Evolutionary conservation across 495 filamentous ascomycete genomes (phyloP).

Genomic region (Durotheca rogersii): DNA sequence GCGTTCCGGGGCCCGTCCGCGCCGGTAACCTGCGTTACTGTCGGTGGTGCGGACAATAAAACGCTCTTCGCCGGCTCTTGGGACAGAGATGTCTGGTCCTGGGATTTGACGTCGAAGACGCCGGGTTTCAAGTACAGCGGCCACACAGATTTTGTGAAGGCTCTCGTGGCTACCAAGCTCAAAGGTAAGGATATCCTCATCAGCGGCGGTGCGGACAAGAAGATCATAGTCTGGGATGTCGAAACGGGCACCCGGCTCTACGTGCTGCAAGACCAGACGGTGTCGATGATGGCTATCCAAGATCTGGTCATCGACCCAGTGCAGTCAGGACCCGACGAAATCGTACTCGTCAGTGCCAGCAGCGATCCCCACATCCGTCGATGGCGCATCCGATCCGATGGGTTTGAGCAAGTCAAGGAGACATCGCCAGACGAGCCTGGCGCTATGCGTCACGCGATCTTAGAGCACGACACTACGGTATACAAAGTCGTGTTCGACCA

Average conservation of each 20-base stretch:
- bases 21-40: slow-evolving; percentile 74
- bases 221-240: slow-evolving; percentile 81
- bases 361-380: slow-evolving; percentile 82
- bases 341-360: slow-evolving; percentile 71
- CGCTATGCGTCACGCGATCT: slow-evolving; percentile 57
- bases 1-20: slow-evolving; percentile 73
- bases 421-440: slow-evolving; percentile 39
- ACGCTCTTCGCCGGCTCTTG: slow-evolving; percentile 84
- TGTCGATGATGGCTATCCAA: slow-evolving; percentile 76
- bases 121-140: slow-evolving; percentile 63
- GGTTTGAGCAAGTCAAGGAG: slow-evolving; percentile 50
- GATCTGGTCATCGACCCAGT: slow-evolving; percentile 71
- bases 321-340: slow-evolving; percentile 45
- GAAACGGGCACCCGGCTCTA: slow-evolving; percentile 65
- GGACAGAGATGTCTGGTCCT: slow-evolving; percentile 90
- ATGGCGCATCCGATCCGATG: slow-evolving; percentile 56
- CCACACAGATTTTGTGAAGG: slow-evolving; percentile 90
- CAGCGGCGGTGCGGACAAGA: slow-evolving; percentile 82
- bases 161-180: slow-evolving; percentile 58
- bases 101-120: slow-evolving; percentile 60
- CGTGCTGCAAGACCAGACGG: slow-evolving; percentile 61
- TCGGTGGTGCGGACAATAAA: slow-evolving; percentile 56
- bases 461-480: slow-evolving; percentile 87
- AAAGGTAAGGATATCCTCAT: slow-evolving; percentile 66
- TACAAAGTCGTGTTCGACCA: slow-evolving; percentile 69